Conservation (phyloP, 106 monocot genomes). For the Triglochin maritima region DNA sequence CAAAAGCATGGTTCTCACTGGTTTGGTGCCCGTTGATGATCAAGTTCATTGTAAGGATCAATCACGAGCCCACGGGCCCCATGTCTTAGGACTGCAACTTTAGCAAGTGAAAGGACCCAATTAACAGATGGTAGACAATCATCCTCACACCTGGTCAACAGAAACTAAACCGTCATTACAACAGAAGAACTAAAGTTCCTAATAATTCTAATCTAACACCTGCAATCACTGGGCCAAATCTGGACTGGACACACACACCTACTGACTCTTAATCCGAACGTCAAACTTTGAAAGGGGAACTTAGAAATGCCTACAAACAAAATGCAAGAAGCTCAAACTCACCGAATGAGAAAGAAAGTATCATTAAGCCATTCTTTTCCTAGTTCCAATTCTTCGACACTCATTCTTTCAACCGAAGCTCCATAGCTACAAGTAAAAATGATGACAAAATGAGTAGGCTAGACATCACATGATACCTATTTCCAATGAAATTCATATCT, state of each 20-base stretch:
- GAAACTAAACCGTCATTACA: not conserved
- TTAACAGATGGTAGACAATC: slow-evolving; percentile 72
- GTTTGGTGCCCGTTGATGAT: slow-evolving; percentile 64
- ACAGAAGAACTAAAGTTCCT: not conserved
- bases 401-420: slow-evolving; percentile 51
- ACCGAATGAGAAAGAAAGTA: slow-evolving; percentile 82
- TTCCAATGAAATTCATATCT: too few relatives aligned
- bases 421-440: slow-evolving; percentile 39
- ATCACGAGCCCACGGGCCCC: slow-evolving; percentile 89
- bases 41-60: slow-evolving; percentile 97
- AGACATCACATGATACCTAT: not conserved
- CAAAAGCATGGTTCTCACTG: slow-evolving; percentile 34
- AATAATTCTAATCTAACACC: too few relatives aligned
- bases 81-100: slow-evolving; percentile 82
- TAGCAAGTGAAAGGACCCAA: slow-evolving; percentile 78
- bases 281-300: too few relatives aligned
- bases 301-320: not conserved
- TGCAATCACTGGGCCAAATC: too few relatives aligned
- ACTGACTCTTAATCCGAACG: too few relatives aligned
- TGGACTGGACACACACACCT: too few relatives aligned
- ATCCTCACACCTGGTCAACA: slow-evolving; percentile 55
- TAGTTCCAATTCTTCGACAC: slow-evolving; percentile 41
- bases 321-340: slow-evolving; percentile 5
- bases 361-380: slow-evolving; percentile 81
- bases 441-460: not conserved